These are phyloP conservation scores for Pelargonium australe DNA, from an alignment of 441 rosid species.

Conservation along the genomic window DNA sequence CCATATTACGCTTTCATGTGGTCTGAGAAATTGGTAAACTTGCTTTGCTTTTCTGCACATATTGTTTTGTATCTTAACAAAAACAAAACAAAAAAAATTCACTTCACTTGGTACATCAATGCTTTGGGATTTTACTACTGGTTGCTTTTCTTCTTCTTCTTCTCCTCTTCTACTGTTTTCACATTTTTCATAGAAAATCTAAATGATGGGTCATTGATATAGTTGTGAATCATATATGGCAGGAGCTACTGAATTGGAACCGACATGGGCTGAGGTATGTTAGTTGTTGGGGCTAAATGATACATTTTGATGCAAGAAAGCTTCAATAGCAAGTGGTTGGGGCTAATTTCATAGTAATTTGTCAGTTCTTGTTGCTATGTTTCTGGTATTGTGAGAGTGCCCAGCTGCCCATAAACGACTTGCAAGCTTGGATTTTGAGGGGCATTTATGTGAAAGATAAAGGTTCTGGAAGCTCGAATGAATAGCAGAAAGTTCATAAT, in stretches of 20 bases:
- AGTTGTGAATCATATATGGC: constrained; percentile 22
- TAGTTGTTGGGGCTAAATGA: background rate
- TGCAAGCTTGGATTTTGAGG: background rate
- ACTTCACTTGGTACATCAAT: background rate
- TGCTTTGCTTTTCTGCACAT: background rate
- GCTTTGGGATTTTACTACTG: background rate
- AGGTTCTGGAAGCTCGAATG: too few relatives aligned
- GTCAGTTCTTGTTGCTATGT: background rate
- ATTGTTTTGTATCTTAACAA: background rate
- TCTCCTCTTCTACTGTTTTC: background rate
- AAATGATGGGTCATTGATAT: background rate
- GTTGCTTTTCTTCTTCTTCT: background rate
- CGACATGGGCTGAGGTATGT: constrained; percentile 79
- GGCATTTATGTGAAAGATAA: too few relatives aligned
- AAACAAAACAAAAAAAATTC: background rate
- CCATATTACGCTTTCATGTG: background rate
- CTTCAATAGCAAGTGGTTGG: background rate
- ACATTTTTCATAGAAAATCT: background rate
- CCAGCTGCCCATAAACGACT: background rate
- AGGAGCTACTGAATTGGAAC: constrained; percentile 71
- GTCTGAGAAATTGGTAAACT: background rate
- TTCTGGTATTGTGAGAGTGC: too few relatives aligned
- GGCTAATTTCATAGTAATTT: background rate
- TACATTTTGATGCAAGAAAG: background rate
- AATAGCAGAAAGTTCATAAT: too few relatives aligned